Evolutionary conservation across 2,329 filamentous ascomycete genomes (phyloP), one percentile per base, ranked within the genome.

Genomic region (Canariomyces notabilis): DNA sequence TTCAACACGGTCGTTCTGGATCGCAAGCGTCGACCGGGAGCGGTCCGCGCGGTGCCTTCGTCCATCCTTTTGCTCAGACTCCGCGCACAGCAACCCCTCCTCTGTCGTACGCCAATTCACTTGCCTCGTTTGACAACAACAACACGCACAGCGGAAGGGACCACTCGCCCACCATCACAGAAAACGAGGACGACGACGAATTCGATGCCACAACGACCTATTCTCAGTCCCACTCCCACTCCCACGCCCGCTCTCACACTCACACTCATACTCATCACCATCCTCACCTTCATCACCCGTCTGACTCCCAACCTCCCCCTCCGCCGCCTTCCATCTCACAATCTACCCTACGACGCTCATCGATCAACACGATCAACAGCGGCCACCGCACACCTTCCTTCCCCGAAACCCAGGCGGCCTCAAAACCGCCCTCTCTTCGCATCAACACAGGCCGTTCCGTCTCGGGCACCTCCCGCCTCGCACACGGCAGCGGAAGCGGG

Each of bases 31-130:
- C 57, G 12, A 73, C 72, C 40, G 73, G 68, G 51, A 81, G 77
- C 56, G 71, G 53, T 8, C 45, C 65, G 43, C 69, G 74, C 47
- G 67, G 66, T 47, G 69, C 70, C 47, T 83, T 83, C 58, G 71
- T 82, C 16, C 80, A 83, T 58, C 80, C 80, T 20, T 83, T 82
- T 54, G 78, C 82, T 59, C 80, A 83, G 64, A 81, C 71, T 7
- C 80, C 80, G 23, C 73, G 77, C 33, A 77, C 77, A 1, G 75
- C 77, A 37, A 81, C 79, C 49, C 77, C 79, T 41, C 77, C 79
- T 7, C 58, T 80, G 50, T 74, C 76, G 19, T 80, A 80, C 60
- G 72, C 76, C 53, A 77, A 76, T 60, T 79, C 77, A 6, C 63
- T 76, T 35, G 69, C 72, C 14, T 77, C 75, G 2, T 67, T 79